A percentile compares a stretch with the other conserved stretches of the same genome.
Conservation (phyloP, 2,329 filamentous ascomycete genomes). For the Sclerotinia nivalis region DNA sequence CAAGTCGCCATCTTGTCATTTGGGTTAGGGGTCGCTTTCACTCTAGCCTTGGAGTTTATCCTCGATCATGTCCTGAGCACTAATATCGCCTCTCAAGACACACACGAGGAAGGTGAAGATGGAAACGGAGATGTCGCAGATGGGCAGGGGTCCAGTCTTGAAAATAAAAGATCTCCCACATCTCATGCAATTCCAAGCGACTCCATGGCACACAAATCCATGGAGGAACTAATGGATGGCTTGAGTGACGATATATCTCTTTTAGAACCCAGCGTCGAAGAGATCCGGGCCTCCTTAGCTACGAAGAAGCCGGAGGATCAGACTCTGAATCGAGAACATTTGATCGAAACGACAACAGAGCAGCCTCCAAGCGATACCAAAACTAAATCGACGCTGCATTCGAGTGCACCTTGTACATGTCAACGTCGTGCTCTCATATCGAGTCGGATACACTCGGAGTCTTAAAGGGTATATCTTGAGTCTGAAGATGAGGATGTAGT, state of each 20-base stretch:
- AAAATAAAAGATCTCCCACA: no score
- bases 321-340: no score
- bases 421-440: no score
- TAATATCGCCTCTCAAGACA: background rate
- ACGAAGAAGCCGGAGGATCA: no score
- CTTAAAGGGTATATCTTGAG: background rate
- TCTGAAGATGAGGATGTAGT: background rate
- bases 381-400: background rate
- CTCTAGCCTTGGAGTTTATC: background rate
- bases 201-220: no score
- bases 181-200: no score
- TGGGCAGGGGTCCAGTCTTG: background rate
- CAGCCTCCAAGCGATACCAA: background rate
- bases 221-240: no score
- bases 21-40: background rate
- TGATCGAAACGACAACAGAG: no score
- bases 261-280: no score
- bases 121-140: background rate
- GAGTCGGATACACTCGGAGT: background rate
- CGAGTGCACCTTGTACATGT: background rate
- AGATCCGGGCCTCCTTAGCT: no score
- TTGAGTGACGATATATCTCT: no score
- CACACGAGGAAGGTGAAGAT: background rate
- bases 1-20: background rate
- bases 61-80: background rate